A percentile compares a stretch with the other conserved stretches of the same genome.
These are phyloP conservation scores for Cutaneotrichosporon sp. DNA, from an alignment of 1,284 basidiomycete genomes.

Conservation along the genomic window DNA sequence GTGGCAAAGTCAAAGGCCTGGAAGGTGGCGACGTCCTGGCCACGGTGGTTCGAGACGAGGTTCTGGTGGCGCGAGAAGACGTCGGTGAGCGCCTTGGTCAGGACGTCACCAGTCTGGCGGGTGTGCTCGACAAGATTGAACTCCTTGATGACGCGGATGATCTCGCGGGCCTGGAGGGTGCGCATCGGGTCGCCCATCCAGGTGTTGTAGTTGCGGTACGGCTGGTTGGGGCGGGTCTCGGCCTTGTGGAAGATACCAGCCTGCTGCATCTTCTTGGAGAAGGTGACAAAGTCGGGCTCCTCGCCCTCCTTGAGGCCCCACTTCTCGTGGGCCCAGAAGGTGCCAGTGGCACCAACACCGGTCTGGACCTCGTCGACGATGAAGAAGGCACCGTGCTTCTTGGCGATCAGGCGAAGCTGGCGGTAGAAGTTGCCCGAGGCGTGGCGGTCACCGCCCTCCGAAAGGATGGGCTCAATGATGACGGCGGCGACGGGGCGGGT, in stretches of 20 bases:
- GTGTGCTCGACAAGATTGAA: conserved; percentile 53
- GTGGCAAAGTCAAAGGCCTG: conserved; percentile 57
- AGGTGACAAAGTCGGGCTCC: conserved; percentile 60
- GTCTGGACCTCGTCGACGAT: conserved; percentile 61
- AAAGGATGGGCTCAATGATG: conserved; percentile 61
- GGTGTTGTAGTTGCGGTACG: conserved; percentile 57
- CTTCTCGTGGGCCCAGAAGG: conserved; percentile 62
- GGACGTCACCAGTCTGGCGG: conserved; percentile 47
- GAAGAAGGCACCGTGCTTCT: conserved; percentile 58
- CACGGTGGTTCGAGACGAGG: conserved; percentile 54
- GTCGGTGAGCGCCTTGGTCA: conserved; percentile 46
- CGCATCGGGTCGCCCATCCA: conserved; percentile 58
- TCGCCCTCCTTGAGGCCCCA: conserved; percentile 56
- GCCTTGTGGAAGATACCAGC: conserved; percentile 58
- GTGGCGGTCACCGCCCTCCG: conserved; percentile 62
- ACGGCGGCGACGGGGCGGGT: conserved; percentile 58
- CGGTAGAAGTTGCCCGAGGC: conserved; percentile 59
- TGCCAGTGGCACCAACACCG: conserved; percentile 60
- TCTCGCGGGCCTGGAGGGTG: conserved; percentile 58
- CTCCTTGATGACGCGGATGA: conserved; percentile 56
- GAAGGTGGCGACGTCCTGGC: conserved; percentile 58
- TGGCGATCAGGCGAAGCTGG: conserved; percentile 56
- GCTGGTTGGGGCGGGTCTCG: conserved; percentile 56
- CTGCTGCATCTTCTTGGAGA: conserved; percentile 59
- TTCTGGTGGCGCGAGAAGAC: conserved; percentile 34